phyloP scores from a whole-genome alignment of 768 basidiomycete genomes.

The Pilatotrama ljubarskyi region DNA sequence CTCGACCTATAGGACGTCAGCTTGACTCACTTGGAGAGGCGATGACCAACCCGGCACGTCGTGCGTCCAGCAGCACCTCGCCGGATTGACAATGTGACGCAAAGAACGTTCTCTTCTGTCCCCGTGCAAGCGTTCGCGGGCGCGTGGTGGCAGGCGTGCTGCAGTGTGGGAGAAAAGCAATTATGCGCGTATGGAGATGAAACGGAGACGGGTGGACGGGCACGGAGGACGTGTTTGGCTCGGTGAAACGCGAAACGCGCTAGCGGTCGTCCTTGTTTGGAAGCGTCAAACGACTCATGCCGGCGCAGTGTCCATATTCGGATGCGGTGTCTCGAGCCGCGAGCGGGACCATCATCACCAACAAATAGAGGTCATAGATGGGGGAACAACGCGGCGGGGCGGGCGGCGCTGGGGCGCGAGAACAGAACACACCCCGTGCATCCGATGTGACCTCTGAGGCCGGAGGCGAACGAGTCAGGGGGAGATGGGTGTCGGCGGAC shows the following conservation, averaged over 20 bases:
- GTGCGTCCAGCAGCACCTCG: background rate
- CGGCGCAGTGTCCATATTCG: background rate
- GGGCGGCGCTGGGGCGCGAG: background rate
- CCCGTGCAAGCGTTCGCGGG: background rate
- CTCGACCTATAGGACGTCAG: constrained; percentile 4
- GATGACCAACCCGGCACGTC: constrained; percentile 3
- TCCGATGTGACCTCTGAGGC: constrained; percentile 1
- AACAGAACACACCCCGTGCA: background rate
- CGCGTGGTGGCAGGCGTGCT: background rate
- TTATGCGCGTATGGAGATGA: constrained; percentile 11
- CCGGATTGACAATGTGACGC: background rate
- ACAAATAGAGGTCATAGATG: background rate
- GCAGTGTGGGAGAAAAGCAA: constrained; percentile 8
- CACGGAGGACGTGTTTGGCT: background rate
- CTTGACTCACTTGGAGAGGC: background rate
- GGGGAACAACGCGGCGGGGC: background rate
- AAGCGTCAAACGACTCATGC: background rate
- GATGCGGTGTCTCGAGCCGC: background rate
- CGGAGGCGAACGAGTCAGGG: constrained; percentile 17
- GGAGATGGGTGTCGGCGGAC: background rate
- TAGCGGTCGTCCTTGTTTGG: background rate
- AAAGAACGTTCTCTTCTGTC: constrained; percentile 8
- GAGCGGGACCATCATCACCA: background rate
- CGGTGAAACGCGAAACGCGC: background rate
- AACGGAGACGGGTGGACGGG: constrained; percentile 1